Evolutionary conservation across 2,329 filamentous ascomycete genomes (phyloP).

Genomic region (Metarhizium rileyi): DNA sequence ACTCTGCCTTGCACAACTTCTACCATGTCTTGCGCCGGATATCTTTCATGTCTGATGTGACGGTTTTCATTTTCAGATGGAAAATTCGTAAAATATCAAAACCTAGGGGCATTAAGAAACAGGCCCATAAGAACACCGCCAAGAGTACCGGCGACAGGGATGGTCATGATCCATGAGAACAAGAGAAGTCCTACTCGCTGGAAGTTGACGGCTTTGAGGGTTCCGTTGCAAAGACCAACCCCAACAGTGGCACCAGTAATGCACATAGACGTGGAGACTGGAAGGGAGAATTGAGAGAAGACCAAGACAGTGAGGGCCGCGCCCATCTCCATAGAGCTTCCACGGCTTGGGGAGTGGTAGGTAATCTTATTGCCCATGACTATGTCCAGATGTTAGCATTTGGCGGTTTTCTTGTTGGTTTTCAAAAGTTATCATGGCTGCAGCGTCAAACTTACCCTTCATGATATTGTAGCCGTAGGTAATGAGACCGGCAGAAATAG

Average conservation of each 20-base stretch:
- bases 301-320: constrained; percentile 67
- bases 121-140: constrained; percentile 31
- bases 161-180: constrained; percentile 47
- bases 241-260: constrained; percentile 66
- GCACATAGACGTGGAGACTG: constrained; percentile 69
- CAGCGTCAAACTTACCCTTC: constrained; percentile 56
- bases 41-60: no score
- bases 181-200: constrained; percentile 60
- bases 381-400: constrained; percentile 17
- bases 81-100: no score
- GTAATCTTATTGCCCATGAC: constrained; percentile 77
- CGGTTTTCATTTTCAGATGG: no score
- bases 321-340: constrained; percentile 69
- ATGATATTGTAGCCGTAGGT: constrained; percentile 80
- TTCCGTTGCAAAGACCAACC: constrained; percentile 68
- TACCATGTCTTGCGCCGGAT: no score
- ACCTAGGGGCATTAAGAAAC: constrained; percentile 29
- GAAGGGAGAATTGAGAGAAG: constrained; percentile 65
- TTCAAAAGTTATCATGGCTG: background rate
- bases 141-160: constrained; percentile 32
- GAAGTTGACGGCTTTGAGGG: constrained; percentile 63
- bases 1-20: no score
- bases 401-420: background rate
- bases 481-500: constrained; percentile 56
- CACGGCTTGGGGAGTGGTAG: constrained; percentile 49